phyloP scores from a whole-genome alignment of 2,329 filamentous ascomycete genomes.

The Talaromyces pinophilus region DNA sequence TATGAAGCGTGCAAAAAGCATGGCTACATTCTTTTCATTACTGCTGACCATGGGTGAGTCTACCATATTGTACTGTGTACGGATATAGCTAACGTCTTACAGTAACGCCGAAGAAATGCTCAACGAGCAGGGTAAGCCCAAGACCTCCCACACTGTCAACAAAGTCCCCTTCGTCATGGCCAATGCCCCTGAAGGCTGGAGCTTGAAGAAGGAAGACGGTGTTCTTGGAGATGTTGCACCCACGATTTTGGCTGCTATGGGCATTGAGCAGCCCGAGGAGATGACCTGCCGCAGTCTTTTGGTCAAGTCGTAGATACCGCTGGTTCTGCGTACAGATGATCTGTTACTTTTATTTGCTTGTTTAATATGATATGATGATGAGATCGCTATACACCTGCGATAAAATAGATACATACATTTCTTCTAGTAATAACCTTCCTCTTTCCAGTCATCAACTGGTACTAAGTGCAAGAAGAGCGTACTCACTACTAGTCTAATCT shows the following conservation, averaged over 20 bases:
- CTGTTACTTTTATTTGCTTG: not conserved
- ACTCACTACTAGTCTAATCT: not conserved
- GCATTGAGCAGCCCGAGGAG: slow-evolving; percentile 81
- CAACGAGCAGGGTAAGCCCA: slow-evolving; percentile 90
- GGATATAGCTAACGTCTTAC: slow-evolving; percentile 15
- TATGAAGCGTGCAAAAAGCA: slow-evolving; percentile 92
- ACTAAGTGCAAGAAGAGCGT: not conserved
- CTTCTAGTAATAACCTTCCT: not conserved
- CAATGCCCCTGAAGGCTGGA: slow-evolving; percentile 89
- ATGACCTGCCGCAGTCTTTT: slow-evolving; percentile 89
- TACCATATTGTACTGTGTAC: not conserved
- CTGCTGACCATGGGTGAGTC: slow-evolving; percentile 81
- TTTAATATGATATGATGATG: not conserved
- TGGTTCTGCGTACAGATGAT: not conserved
- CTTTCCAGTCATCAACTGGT: too few relatives aligned
- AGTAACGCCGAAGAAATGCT: slow-evolving; percentile 99
- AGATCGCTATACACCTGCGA: not conserved
- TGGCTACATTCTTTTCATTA: slow-evolving; percentile 92
- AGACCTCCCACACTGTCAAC: slow-evolving; percentile 97
- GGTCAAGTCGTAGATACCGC: slow-evolving; percentile 58
- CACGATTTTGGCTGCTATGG: slow-evolving; percentile 89
- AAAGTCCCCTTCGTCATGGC: slow-evolving; percentile 98
- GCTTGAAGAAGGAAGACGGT: slow-evolving; percentile 76
- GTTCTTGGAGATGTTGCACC: slow-evolving; percentile 97
- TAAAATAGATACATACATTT: slow-evolving; percentile 3